These are phyloP conservation scores for Corchorus olitorius DNA, from an alignment of 345 rosid species.

Conservation along the genomic window DNA sequence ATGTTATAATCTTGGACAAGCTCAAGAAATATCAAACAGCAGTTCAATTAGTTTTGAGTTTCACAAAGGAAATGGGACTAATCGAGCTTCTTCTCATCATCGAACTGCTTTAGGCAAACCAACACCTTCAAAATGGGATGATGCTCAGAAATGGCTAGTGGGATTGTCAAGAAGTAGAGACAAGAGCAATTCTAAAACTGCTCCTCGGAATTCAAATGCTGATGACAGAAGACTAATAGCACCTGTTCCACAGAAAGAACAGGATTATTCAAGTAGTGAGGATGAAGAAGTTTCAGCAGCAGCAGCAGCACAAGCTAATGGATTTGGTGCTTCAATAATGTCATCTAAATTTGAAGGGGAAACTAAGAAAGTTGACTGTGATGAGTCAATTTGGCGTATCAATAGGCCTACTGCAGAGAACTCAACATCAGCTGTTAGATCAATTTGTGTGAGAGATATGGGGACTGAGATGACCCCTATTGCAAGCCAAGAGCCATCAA, in stretches of 20 bases:
- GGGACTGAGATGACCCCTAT: constrained; percentile 98
- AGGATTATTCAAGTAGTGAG: constrained; percentile 51
- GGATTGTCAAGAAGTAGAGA: constrained; percentile 71
- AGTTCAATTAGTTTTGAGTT: constrained; percentile 59
- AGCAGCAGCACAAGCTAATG: constrained; percentile 38
- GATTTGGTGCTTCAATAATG: constrained; percentile 27
- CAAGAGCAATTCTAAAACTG: constrained; percentile 40
- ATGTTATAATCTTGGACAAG: constrained; percentile 45
- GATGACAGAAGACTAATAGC: constrained; percentile 90
- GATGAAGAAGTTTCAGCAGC: constrained; percentile 34
- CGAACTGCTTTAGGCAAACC: constrained; percentile 81
- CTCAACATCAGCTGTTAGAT: constrained; percentile 52
- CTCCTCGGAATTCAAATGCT: constrained; percentile 87
- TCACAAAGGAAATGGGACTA: constrained; percentile 63
- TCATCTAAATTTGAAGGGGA: constrained; percentile 42
- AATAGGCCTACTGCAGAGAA: constrained; percentile 42
- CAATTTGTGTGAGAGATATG: constrained; percentile 87
- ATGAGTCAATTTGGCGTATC: constrained; percentile 64
- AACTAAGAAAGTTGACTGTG: constrained; percentile 81
- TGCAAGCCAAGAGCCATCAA: constrained; percentile 91
- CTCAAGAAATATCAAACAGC: constrained; percentile 49
- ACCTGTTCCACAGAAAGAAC: constrained; percentile 71
- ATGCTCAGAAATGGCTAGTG: constrained; percentile 97
- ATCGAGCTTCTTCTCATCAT: constrained; percentile 60
- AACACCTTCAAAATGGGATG: constrained; percentile 97